A percentile compares a stretch with the other conserved stretches of the same genome.
These are phyloP conservation scores for Phialocephala sp. DNA, from an alignment of 2,329 filamentous ascomycete genomes.

Conservation along the genomic window DNA sequence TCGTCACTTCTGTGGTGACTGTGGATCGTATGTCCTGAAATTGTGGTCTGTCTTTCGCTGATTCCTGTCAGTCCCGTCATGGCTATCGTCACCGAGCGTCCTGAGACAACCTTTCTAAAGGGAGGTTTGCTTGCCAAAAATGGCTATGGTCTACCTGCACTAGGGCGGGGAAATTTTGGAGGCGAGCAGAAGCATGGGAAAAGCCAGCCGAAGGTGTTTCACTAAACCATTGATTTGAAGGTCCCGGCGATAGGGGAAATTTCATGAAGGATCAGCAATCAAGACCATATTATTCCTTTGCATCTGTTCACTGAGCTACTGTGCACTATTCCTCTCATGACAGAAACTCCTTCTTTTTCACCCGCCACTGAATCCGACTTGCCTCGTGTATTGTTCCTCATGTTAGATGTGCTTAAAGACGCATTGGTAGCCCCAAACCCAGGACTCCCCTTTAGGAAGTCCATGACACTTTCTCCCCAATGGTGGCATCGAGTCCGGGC, in stretches of 20 bases:
- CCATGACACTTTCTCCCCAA: conserved; percentile 20
- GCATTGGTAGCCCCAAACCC: conserved; percentile 12
- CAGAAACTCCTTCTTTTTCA: background rate
- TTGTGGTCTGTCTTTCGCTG: background rate
- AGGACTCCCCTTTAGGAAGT: conserved; percentile 19
- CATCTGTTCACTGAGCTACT: background rate
- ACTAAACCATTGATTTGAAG: background rate
- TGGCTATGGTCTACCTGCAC: background rate
- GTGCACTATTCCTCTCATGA: background rate
- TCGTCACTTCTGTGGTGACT: conserved; percentile 22
- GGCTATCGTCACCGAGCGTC: background rate
- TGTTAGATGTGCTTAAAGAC: no score
- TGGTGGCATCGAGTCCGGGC: conserved; percentile 16
- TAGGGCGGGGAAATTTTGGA: conserved; percentile 3
- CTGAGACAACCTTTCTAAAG: conserved; percentile 6
- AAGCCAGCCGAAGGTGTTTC: conserved; percentile 1
- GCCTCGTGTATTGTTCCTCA: no score
- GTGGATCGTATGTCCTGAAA: conserved; percentile 19
- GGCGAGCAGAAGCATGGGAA: conserved; percentile 2
- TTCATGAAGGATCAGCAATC: background rate
- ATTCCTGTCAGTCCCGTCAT: background rate
- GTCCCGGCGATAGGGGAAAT: background rate
- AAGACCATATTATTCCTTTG: background rate
- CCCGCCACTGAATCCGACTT: background rate
- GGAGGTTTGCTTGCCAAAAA: conserved; percentile 8